Evolutionary conservation across 768 basidiomycete genomes (phyloP).

Genomic region (Dentipellis fragilis): DNA sequence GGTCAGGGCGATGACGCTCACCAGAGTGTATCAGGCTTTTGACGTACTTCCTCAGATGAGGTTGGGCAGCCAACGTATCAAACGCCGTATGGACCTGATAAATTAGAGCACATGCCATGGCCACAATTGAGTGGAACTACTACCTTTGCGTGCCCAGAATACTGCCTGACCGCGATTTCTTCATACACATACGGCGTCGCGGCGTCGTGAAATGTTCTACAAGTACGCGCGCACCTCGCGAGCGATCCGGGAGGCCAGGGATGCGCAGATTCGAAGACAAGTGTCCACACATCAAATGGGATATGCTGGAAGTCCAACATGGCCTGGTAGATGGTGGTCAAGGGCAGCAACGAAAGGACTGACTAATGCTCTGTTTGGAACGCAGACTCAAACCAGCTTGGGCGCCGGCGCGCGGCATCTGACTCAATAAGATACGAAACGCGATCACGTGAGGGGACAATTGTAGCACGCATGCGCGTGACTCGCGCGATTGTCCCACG

Average conservation of each 20-base stretch:
- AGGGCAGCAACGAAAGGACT: too few relatives aligned
- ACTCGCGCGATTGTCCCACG: not conserved
- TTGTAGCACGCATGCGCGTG: not conserved
- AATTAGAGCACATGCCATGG: too few relatives aligned
- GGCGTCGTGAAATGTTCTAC: not conserved
- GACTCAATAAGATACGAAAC: not conserved
- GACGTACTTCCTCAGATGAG: not conserved
- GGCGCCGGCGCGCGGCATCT: too few relatives aligned
- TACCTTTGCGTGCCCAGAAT: too few relatives aligned
- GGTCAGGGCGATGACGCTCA: too few relatives aligned
- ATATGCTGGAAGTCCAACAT: not conserved
- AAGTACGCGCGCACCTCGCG: not conserved
- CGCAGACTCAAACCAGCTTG: too few relatives aligned
- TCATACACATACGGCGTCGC: not conserved
- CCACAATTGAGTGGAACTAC: too few relatives aligned
- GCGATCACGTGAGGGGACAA: conserved; percentile 7
- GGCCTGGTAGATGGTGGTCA: too few relatives aligned
- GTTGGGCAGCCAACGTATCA: not conserved
- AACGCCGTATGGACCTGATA: not conserved
- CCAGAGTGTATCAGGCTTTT: too few relatives aligned
- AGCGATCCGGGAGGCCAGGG: not conserved
- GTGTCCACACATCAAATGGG: not conserved
- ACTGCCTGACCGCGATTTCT: not conserved
- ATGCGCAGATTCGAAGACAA: not conserved
- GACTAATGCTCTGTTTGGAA: too few relatives aligned